phyloP scores from a whole-genome alignment of 2,329 filamentous ascomycete genomes.

The Neonectria ditissima region DNA sequence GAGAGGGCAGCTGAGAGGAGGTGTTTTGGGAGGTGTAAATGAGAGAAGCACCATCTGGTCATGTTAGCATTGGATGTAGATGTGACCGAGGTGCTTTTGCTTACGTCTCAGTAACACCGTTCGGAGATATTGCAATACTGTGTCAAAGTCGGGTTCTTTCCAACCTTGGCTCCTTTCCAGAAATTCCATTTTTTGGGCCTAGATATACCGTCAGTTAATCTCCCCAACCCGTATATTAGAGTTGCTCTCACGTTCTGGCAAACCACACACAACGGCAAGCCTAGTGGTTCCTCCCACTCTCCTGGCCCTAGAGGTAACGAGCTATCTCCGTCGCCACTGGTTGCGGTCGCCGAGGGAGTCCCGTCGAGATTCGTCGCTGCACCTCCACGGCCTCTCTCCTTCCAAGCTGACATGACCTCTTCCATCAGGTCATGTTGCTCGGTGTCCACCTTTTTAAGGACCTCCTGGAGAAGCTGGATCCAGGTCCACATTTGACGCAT shows the following conservation, averaged over 20 bases:
- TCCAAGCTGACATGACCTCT: constrained; percentile 84
- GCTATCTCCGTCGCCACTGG: constrained; percentile 70
- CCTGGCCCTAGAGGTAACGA: constrained; percentile 85
- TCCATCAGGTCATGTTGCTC: constrained; percentile 87
- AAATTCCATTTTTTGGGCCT: constrained; percentile 90
- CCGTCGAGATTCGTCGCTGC: constrained; percentile 73
- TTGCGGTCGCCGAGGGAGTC: constrained; percentile 65
- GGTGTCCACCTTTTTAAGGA: constrained; percentile 78
- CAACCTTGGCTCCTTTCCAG: constrained; percentile 91
- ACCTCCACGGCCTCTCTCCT: constrained; percentile 77
- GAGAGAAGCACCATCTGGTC: constrained; percentile 81
- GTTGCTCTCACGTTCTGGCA: constrained; percentile 83
- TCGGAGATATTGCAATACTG: constrained; percentile 91
- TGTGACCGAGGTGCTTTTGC: constrained; percentile 45
- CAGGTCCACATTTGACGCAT: constrained; percentile 88
- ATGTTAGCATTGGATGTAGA: constrained; percentile 28
- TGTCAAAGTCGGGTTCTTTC: constrained; percentile 97
- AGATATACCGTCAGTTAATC: constrained; percentile 37
- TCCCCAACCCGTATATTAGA: constrained; percentile 25
- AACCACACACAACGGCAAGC: constrained; percentile 90
- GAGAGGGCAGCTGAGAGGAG: constrained; percentile 79
- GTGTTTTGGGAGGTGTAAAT: constrained; percentile 86
- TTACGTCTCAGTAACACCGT: constrained; percentile 88
- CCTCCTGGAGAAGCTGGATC: constrained; percentile 84
- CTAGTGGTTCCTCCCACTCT: constrained; percentile 92